phyloP scores from a whole-genome alignment of 73 alveolate species.

The Paramecium biaurelia region DNA sequence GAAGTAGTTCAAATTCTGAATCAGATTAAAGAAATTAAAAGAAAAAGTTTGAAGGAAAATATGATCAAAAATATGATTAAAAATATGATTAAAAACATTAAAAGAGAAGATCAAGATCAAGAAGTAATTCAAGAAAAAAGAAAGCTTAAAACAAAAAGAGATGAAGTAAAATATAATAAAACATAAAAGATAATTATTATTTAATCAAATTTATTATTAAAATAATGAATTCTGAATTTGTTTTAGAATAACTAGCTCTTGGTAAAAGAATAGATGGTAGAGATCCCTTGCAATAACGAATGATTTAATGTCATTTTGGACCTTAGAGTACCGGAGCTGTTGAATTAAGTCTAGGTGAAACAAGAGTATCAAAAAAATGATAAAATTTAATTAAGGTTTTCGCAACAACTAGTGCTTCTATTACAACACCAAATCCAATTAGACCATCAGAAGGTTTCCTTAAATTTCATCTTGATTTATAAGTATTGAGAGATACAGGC shows the following conservation, averaged over 20 bases:
- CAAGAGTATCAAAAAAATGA: constrained; percentile 23
- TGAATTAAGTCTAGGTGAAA: constrained; percentile 65
- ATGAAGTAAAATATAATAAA: neutral
- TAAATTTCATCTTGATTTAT: constrained; percentile 71
- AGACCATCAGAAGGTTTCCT: constrained; percentile 77
- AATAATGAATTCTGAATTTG: neutral
- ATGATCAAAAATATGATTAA: neutral
- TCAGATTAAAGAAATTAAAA: neutral
- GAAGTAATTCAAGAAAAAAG: neutral
- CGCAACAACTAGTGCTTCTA: constrained; percentile 62
- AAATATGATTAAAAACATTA: neutral
- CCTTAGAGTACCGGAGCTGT: constrained; percentile 70
- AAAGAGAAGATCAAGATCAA: neutral
- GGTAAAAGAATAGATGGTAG: constrained; percentile 79
- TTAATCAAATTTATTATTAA: neutral
- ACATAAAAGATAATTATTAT: neutral
- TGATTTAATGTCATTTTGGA: constrained; percentile 69
- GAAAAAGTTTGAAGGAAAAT: neutral
- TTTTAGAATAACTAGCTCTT: neutral
- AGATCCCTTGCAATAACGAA: constrained; percentile 57
- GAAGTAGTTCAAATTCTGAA: neutral
- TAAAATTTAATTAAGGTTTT: constrained; percentile 45
- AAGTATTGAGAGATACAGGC: constrained; percentile 63
- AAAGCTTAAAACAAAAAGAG: neutral
- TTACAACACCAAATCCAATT: constrained; percentile 67